Conservation (phyloP, 116 monocot species). For the Trichopus zeylanicus region DNA sequence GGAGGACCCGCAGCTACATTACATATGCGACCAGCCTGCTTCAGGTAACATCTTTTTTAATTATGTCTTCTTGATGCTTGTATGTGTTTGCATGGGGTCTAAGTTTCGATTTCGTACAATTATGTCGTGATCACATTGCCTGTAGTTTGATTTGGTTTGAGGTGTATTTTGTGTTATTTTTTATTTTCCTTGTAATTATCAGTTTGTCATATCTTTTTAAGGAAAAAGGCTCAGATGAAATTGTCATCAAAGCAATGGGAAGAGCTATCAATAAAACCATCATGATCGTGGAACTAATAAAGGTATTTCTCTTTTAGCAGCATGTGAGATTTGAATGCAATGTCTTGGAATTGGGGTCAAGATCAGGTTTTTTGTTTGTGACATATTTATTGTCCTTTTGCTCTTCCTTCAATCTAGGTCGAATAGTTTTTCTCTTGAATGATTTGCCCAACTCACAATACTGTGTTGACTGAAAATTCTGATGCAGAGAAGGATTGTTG, state of each 20-base stretch:
- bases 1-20: constrained; percentile 55
- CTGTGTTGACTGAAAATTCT: neutral
- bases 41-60: constrained; percentile 32
- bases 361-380: neutral
- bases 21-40: constrained; percentile 46
- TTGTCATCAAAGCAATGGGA: constrained; percentile 94
- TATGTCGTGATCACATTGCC: no score
- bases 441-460: neutral
- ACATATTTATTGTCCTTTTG: neutral
- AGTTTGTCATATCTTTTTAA: constrained; percentile 12
- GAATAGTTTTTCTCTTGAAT: no score
- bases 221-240: constrained; percentile 82
- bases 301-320: constrained; percentile 29
- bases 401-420: neutral
- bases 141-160: no score
- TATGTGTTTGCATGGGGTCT: neutral
- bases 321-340: neutral
- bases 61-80: no score
- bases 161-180: neutral
- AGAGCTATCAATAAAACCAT: constrained; percentile 94
- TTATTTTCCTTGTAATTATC: neutral
- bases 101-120: no score
- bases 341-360: neutral
- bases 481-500: constrained; percentile 63
- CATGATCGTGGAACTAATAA: constrained; percentile 81